These are phyloP conservation scores for Cynara cardunculus DNA, from an alignment of 129 eudicot species.

Conservation along the genomic window DNA sequence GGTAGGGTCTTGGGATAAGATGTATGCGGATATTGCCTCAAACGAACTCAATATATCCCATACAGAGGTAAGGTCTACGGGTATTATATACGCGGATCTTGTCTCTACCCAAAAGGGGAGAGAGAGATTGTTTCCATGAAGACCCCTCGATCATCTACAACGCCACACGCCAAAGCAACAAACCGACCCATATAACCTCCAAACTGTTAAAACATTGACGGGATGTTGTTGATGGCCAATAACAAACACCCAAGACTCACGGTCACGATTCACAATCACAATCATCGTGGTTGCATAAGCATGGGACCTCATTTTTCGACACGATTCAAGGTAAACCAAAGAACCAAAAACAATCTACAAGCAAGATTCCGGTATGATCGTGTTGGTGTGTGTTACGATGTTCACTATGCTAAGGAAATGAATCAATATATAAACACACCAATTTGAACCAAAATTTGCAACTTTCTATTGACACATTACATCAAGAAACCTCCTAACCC, in stretches of 20 bases:
- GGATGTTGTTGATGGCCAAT: not conserved
- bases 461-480: constrained; percentile 35
- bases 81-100: not conserved
- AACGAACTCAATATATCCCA: not conserved
- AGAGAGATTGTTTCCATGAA: not conserved
- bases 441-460: constrained; percentile 32
- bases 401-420: constrained; percentile 7
- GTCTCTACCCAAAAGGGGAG: not conserved
- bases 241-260: no score
- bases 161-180: not conserved
- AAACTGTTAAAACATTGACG: not conserved
- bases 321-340: no score
- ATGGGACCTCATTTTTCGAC: not conserved
- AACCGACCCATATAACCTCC: no score
- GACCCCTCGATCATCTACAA: not conserved
- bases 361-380: not conserved
- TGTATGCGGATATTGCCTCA: not conserved
- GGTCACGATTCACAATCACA: no score
- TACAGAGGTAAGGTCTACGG: not conserved
- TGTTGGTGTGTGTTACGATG: constrained; percentile 1
- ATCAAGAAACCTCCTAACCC: constrained; percentile 25
- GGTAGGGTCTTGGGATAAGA: not conserved
- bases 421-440: constrained; percentile 2
- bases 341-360: not conserved
- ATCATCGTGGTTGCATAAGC: not conserved